A percentile compares a stretch with the other conserved stretches of the same genome.
Evolutionary conservation across 2,329 filamentous ascomycete genomes (phyloP).

Genomic region (Colletotrichum orbiculare): DNA sequence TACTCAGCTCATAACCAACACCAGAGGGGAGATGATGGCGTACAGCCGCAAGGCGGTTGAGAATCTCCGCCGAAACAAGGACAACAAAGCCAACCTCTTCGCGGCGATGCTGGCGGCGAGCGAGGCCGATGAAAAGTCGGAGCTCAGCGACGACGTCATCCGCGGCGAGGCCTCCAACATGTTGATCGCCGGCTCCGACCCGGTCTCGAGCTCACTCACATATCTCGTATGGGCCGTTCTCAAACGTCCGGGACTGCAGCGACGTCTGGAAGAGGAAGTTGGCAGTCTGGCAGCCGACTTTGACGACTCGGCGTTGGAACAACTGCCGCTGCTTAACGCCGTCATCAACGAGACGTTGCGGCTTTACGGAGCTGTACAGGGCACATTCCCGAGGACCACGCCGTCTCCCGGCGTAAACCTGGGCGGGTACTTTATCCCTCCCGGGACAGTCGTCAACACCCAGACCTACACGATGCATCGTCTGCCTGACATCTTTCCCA

Average conservation of each 20-base stretch:
- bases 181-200: conserved; percentile 64
- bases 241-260: conserved; percentile 44
- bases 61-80: conserved; percentile 4
- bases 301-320: conserved; percentile 46
- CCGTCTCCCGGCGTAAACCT: conserved; percentile 53
- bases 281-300: conserved; percentile 36
- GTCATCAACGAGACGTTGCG: conserved; percentile 59
- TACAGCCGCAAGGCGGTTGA: conserved; percentile 17
- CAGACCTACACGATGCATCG: conserved; percentile 61
- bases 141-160: conserved; percentile 46
- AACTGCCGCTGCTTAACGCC: conserved; percentile 52
- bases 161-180: conserved; percentile 52
- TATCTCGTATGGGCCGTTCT: conserved; percentile 57
- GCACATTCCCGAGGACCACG: conserved; percentile 52
- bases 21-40: background rate
- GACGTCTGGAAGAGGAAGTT: conserved; percentile 49
- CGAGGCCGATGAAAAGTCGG: conserved; percentile 13
- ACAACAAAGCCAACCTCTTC: conserved; percentile 22
- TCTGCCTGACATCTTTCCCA: conserved; percentile 51
- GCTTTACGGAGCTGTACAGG: conserved; percentile 53
- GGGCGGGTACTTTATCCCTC: conserved; percentile 51
- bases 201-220: conserved; percentile 60
- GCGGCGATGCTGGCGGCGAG: conserved; percentile 8
- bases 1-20: background rate
- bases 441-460: conserved; percentile 51